These are phyloP conservation scores for Strombidium stylifer DNA, from an alignment of 73 alveolate species.

Conservation along the genomic window DNA sequence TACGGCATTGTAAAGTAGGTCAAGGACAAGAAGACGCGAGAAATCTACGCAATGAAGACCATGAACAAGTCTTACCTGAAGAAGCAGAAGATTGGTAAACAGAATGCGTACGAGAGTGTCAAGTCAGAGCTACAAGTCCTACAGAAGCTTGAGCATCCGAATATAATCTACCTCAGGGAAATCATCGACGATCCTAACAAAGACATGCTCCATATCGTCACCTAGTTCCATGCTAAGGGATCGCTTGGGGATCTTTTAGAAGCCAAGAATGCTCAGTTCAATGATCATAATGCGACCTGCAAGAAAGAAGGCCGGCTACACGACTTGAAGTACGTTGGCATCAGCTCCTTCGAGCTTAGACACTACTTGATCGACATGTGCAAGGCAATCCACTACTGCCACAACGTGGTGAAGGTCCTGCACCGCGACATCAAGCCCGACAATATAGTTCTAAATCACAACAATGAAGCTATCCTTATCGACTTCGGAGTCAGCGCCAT, in stretches of 20 bases:
- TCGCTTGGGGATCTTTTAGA: too few relatives aligned
- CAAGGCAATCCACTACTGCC: conserved; percentile 21
- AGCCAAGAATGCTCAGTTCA: too few relatives aligned
- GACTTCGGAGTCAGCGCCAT: conserved; percentile 42
- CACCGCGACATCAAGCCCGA: conserved; percentile 41
- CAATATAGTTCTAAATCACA: conserved; percentile 21
- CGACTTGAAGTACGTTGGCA: too few relatives aligned
- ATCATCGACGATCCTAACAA: conserved; percentile 47
- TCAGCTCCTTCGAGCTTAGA: too few relatives aligned
- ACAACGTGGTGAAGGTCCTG: conserved; percentile 14
- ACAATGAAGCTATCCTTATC: conserved; percentile 14
- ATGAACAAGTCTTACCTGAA: background rate
- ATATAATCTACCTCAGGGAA: conserved; percentile 34
- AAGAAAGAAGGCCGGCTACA: too few relatives aligned
- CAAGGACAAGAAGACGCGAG: background rate
- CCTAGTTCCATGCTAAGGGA: too few relatives aligned
- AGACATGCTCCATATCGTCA: conserved; percentile 26
- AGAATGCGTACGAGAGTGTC: conserved; percentile 26
- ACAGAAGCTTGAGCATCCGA: conserved; percentile 53
- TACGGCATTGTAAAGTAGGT: background rate
- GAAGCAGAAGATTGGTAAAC: conserved; percentile 6
- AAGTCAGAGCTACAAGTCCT: conserved; percentile 38
- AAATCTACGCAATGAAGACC: background rate
- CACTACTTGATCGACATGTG: conserved; percentile 4
- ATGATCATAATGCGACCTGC: too few relatives aligned